phyloP scores from a whole-genome alignment of 2,329 filamentous ascomycete species.

The Penicillium sp. region DNA sequence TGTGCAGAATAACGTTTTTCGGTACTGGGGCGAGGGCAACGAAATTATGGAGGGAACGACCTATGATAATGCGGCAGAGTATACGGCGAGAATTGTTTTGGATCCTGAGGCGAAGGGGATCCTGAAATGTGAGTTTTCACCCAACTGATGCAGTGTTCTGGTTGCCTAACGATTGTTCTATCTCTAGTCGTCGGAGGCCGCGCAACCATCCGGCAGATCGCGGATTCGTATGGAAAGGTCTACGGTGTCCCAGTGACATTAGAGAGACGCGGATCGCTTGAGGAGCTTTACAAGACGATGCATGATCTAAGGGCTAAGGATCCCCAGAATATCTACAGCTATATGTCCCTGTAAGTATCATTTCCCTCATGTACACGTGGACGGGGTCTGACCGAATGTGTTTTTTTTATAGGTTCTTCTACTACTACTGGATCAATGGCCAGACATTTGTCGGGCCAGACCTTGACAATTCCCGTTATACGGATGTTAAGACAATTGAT shows the following conservation, averaged over 20 bases:
- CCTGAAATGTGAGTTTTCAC: not conserved
- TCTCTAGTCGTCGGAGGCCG: constrained; percentile 39
- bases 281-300: constrained; percentile 36
- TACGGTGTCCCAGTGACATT: constrained; percentile 30
- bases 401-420: constrained; percentile 18
- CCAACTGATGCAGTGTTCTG: too few relatives aligned
- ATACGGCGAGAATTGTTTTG: constrained; percentile 37
- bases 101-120: constrained; percentile 30
- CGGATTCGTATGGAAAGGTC: constrained; percentile 29
- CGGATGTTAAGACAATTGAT: not conserved
- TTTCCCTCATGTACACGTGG: too few relatives aligned
- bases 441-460: constrained; percentile 18
- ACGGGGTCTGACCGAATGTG: not conserved
- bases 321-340: constrained; percentile 22
- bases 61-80: constrained; percentile 45
- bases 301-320: constrained; percentile 22
- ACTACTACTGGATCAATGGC: constrained; percentile 26
- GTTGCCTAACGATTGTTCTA: too few relatives aligned
- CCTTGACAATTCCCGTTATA: constrained; percentile 14
- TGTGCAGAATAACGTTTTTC: constrained; percentile 29
- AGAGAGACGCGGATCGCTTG: constrained; percentile 31
- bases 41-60: constrained; percentile 46
- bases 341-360: constrained; percentile 20
- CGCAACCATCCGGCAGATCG: constrained; percentile 31
- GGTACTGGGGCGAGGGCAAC: constrained; percentile 44